A percentile compares a stretch with the other conserved stretches of the same genome.
phyloP scores from a whole-genome alignment of 768 basidiomycete genomes.

The Tephrocybe rancida region DNA sequence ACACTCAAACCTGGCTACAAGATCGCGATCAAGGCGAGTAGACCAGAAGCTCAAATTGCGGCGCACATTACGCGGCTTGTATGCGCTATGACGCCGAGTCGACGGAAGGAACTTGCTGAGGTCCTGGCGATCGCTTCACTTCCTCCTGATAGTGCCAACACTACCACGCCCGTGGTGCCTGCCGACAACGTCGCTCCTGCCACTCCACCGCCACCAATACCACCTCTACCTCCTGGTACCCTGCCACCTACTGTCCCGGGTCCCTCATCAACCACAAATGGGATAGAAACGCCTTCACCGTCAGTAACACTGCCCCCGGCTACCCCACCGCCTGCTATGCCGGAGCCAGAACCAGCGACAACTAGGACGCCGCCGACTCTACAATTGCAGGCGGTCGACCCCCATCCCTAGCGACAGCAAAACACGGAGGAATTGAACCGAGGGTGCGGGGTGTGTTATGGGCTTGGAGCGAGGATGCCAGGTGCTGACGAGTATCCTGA shows the following conservation, averaged over 20 bases:
- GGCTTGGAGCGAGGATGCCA: not conserved
- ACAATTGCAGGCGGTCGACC: too few species aligned
- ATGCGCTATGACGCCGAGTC: not conserved
- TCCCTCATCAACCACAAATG: too few species aligned
- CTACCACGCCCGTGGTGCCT: not conserved
- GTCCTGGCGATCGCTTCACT: not conserved
- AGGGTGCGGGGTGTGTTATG: not conserved
- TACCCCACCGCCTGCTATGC: too few species aligned
- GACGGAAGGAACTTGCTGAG: not conserved
- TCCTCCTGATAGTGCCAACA: not conserved
- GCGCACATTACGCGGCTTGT: not conserved
- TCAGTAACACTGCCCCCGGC: too few species aligned
- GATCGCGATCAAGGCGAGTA: not conserved
- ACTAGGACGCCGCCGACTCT: too few species aligned
- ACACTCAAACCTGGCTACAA: not conserved
- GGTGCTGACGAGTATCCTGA: slow-evolving; percentile 1
- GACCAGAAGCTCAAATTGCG: not conserved
- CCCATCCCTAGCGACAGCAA: too few species aligned
- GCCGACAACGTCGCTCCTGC: not conserved
- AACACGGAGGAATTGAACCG: too few species aligned
- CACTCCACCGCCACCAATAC: not conserved
- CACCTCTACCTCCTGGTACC: too few species aligned
- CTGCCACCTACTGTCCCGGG: too few species aligned
- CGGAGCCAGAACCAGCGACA: too few species aligned
- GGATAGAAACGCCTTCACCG: too few species aligned